These are phyloP conservation scores for Acacia acuminata DNA, from an alignment of 306 rosid genomes.

Conservation along the genomic window DNA sequence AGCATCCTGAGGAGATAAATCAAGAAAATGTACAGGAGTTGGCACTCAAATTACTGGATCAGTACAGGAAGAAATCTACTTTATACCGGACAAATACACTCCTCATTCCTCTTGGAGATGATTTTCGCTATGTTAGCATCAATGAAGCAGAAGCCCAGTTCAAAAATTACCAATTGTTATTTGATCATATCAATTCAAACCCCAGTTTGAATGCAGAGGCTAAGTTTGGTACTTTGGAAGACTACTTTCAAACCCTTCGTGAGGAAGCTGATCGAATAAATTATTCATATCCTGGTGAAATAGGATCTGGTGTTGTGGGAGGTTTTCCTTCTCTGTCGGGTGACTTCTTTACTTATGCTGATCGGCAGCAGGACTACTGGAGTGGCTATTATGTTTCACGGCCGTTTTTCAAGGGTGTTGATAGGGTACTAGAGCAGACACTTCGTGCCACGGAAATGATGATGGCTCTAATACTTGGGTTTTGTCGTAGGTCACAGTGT, in stretches of 20 bases:
- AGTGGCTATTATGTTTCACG: slow-evolving; percentile 98
- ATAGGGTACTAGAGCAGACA: slow-evolving; percentile 90
- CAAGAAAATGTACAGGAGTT: slow-evolving; percentile 77
- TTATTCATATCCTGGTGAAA: slow-evolving; percentile 74
- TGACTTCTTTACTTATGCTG: slow-evolving; percentile 95
- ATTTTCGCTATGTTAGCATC: slow-evolving; percentile 79
- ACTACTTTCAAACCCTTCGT: slow-evolving; percentile 75
- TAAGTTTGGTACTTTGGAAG: slow-evolving; percentile 91
- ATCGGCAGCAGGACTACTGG: slow-evolving; percentile 96
- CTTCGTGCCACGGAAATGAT: slow-evolving; percentile 92
- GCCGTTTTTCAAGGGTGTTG: slow-evolving; percentile 98
- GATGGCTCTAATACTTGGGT: slow-evolving; percentile 77
- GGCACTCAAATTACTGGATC: slow-evolving; percentile 83
- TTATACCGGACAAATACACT: slow-evolving; percentile 92
- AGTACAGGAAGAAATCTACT: slow-evolving; percentile 90
- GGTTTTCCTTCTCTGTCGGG: slow-evolving; percentile 98
- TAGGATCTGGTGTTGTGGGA: slow-evolving; percentile 74
- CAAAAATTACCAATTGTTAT: slow-evolving; percentile 80
- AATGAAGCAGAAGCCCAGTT: slow-evolving; percentile 97
- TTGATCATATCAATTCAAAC: slow-evolving; percentile 86
- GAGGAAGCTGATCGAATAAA: slow-evolving; percentile 88
- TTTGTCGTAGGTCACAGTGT: slow-evolving; percentile 79
- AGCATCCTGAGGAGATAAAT: slow-evolving; percentile 73
- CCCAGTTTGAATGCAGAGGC: slow-evolving; percentile 85
- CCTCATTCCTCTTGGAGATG: slow-evolving; percentile 97